phyloP scores from a whole-genome alignment of 306 rosid species.

The Castanea crenata region DNA sequence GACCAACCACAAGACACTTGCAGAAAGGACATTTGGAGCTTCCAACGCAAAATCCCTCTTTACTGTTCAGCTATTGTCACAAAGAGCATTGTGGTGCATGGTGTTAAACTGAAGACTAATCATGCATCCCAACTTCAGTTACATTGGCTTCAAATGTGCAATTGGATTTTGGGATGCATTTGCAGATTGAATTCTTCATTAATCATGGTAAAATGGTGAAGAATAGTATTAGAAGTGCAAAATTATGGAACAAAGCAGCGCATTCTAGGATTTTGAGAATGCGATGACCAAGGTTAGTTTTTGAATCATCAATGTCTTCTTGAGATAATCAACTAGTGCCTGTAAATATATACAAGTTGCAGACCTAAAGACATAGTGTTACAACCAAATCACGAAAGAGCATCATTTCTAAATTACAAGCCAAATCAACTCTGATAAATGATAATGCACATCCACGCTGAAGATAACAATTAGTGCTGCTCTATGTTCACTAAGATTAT shows the following conservation, averaged over 20 bases:
- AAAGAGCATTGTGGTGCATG: neutral
- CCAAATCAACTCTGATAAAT: neutral
- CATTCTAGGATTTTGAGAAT: conserved; percentile 27
- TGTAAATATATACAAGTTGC: neutral
- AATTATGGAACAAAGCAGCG: conserved; percentile 24
- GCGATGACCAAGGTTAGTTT: neutral
- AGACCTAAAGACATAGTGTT: neutral
- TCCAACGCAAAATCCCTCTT: neutral
- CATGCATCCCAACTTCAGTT: conserved; percentile 2
- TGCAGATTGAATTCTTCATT: conserved; percentile 15
- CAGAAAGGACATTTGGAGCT: neutral
- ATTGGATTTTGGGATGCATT: conserved; percentile 12
- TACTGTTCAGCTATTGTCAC: neutral
- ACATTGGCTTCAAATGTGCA: conserved; percentile 2
- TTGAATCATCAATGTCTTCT: neutral
- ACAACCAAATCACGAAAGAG: neutral
- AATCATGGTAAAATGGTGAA: conserved; percentile 12
- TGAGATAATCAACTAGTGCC: neutral
- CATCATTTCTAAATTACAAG: neutral
- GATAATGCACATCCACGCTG: neutral
- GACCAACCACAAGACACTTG: neutral
- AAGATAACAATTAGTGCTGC: neutral
- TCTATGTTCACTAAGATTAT: neutral
- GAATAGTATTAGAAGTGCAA: neutral
- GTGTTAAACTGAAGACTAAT: neutral